phyloP scores from a whole-genome alignment of 805 yeast genomes.

The Wickerhamomyces xylosicus region DNA sequence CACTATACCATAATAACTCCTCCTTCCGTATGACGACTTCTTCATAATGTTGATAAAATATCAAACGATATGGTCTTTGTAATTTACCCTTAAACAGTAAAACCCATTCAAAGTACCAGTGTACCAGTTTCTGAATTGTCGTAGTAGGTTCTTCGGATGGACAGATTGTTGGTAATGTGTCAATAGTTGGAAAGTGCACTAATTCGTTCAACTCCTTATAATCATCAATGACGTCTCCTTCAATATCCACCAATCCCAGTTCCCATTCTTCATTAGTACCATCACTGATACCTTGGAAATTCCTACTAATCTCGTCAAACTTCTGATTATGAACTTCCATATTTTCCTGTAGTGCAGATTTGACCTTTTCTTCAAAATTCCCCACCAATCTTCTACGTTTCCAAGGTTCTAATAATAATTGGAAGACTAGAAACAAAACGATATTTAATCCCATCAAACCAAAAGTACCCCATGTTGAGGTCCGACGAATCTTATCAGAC shows the following conservation, averaged over 20 bases:
- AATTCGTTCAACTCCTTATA: slow-evolving; percentile 3
- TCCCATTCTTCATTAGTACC: not conserved
- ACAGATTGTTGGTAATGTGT: slow-evolving; percentile 10
- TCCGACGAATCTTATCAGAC: slow-evolving; percentile 92
- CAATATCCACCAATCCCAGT: not conserved
- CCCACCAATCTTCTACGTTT: slow-evolving; percentile 72
- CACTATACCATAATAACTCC: not conserved
- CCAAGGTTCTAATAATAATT: slow-evolving; percentile 90
- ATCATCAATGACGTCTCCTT: slow-evolving; percentile 6
- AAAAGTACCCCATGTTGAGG: slow-evolving; percentile 96
- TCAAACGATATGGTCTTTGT: slow-evolving; percentile 2
- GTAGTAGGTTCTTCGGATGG: too few species aligned
- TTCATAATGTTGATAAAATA: slow-evolving; percentile 1
- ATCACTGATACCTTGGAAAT: too few species aligned
- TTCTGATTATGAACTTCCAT: slow-evolving; percentile 19
- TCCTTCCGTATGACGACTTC: not conserved
- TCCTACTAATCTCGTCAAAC: slow-evolving; percentile 16
- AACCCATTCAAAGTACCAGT: not conserved
- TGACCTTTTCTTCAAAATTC: slow-evolving; percentile 76
- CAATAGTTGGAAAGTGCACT: slow-evolving; percentile 11
- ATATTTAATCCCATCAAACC: slow-evolving; percentile 81
- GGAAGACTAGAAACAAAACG: slow-evolving; percentile 67
- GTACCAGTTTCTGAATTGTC: not conserved
- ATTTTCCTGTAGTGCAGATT: slow-evolving; percentile 34
- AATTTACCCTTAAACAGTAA: not conserved